These are phyloP conservation scores for Vigna angularis DNA, from an alignment of 306 rosid species.

Conservation along the genomic window DNA sequence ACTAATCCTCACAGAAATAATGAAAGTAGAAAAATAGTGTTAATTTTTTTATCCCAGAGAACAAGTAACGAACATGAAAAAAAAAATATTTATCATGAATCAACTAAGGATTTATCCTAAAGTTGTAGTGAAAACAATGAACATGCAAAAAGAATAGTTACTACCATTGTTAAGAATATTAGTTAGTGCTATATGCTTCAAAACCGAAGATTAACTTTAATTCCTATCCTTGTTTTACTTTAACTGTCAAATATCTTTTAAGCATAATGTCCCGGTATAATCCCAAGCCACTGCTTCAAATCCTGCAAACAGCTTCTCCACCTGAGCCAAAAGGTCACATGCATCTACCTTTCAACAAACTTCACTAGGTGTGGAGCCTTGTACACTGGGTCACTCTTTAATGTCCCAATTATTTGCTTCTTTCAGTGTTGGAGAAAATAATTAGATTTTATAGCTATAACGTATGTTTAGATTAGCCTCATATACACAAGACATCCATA, in stretches of 20 bases:
- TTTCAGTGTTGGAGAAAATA: too few species aligned
- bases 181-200: neutral
- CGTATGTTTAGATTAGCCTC: too few species aligned
- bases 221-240: slow-evolving; percentile 14
- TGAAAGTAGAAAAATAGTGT: neutral
- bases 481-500: too few species aligned
- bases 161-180: neutral
- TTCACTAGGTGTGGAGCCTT: too few species aligned
- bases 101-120: slow-evolving; percentile 1
- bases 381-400: too few species aligned
- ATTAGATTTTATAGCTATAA: too few species aligned
- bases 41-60: neutral
- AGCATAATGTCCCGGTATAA: too few species aligned
- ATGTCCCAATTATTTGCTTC: too few species aligned
- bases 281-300: too few species aligned
- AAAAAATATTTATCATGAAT: neutral
- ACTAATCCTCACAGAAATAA: neutral
- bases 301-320: too few species aligned
- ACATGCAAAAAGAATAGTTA: neutral
- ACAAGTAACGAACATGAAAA: neutral
- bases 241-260: neutral
- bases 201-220: slow-evolving; percentile 16
- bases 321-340: too few species aligned
- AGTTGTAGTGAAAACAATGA: slow-evolving; percentile 16
- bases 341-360: too few species aligned